Evolutionary conservation across 352 stramenopile species (phyloP), one percentile per base, ranked within the genome.

Genomic region (Phytophthora lateralis): DNA sequence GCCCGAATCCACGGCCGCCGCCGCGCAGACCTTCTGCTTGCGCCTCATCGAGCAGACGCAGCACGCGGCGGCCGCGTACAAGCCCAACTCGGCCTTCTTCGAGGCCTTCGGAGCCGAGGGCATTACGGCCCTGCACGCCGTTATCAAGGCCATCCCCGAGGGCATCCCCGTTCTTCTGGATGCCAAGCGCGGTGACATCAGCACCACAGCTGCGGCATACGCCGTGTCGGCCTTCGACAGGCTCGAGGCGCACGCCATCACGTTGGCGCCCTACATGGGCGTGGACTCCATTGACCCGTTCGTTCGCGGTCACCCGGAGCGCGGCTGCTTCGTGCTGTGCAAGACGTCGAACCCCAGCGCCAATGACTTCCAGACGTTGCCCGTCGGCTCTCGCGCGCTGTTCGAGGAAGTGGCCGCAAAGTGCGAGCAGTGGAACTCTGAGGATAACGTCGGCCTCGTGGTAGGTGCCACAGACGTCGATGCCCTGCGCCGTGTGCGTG

Each of bases 11-110:
- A 95, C 88, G 26, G 95, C 91, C 29, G 86, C 91, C 15, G 94
- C 93, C 8, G 96, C 97, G 6, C 92, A 97, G 71, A 70, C 71
- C 21, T 99, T 99, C 78, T 99, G 97, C 78, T 80, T 96, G 41
- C 85, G 75, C 27, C 80, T 99, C 42, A 99, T 99, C 60, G 85
- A 98, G 45, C 86, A 95, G 47, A 99, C 97, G 14, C 78, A 96
- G 39, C 79, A 95, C 18, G 85, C 97, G 39, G 95, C 96, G 2
- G 93, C 95, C 9, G 92, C 88, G 34, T 99, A 98, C 89, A 99
- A 99, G 77, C 98, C 98, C 26, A 99, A 99, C 80, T 95, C 96
- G 53, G 98, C 98, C 6, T 99, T 99, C 77, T 99, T 99, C 70
- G 97, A 99, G 56, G 84, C 82, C 12, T 95, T 95, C 51, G 89